phyloP scores from a whole-genome alignment of 345 rosid species.

The Capsella bursapastoris region DNA sequence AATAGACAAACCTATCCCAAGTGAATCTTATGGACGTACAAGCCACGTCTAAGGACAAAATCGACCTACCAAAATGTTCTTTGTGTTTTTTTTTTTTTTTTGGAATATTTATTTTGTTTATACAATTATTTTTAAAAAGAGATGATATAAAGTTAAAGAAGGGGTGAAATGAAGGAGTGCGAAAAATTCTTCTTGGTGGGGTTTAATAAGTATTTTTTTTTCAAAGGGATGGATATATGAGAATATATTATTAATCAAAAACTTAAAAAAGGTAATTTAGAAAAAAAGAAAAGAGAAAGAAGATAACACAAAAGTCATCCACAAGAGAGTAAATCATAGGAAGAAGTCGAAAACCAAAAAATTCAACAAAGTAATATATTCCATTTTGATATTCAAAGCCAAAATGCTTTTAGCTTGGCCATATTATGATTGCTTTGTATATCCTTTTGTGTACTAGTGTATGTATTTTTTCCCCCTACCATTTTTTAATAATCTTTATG shows the following conservation, averaged over 20 bases:
- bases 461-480: background rate
- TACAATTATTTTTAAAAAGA: background rate
- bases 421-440: conserved; percentile 11
- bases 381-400: conserved; percentile 40
- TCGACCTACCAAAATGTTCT: conserved; percentile 9
- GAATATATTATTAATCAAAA: conserved; percentile 21
- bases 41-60: background rate
- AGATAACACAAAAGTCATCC: conserved; percentile 31
- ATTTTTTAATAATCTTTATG: background rate
- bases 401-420: conserved; percentile 17
- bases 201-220: conserved; percentile 22
- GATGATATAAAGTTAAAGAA: conserved; percentile 21
- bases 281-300: background rate
- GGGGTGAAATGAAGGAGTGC: conserved; percentile 31
- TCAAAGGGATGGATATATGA: conserved; percentile 16
- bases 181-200: conserved; percentile 25
- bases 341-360: conserved; percentile 20
- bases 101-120: background rate
- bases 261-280: background rate
- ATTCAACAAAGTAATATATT: conserved; percentile 38
- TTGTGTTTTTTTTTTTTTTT: background rate
- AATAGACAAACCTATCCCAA: background rate
- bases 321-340: conserved; percentile 34
- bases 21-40: conserved; percentile 4
- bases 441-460: background rate